Percentiles rank a stretch among this genome's conserved stretches.
These are phyloP conservation scores for Hysterium pulicare DNA, from an alignment of 2,329 filamentous ascomycete genomes.

Conservation along the genomic window DNA sequence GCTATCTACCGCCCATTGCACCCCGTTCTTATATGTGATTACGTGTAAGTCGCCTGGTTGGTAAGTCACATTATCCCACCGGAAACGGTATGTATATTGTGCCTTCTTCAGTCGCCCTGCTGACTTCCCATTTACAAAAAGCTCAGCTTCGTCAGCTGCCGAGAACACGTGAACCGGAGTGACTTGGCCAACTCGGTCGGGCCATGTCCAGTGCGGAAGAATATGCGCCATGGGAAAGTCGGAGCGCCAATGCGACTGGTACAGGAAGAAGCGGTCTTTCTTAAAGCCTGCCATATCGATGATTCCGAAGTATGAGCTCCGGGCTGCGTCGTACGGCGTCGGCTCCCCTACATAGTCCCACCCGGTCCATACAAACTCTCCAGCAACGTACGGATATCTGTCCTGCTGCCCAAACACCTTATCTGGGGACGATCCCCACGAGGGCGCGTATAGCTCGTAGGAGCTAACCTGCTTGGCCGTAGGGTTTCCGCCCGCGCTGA, in stretches of 20 bases:
- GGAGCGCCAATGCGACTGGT: slow-evolving; percentile 53
- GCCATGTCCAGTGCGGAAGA: slow-evolving; percentile 57
- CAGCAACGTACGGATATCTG: slow-evolving; percentile 48
- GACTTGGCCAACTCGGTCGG: slow-evolving; percentile 43
- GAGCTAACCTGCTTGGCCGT: slow-evolving; percentile 41
- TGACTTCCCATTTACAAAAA: slow-evolving; percentile 52
- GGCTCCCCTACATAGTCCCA: slow-evolving; percentile 53
- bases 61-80: slow-evolving; percentile 53
- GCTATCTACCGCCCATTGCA: slow-evolving; percentile 45
- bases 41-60: slow-evolving; percentile 48
- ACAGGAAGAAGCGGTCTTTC: slow-evolving; percentile 56
- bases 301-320: slow-evolving; percentile 56
- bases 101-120: slow-evolving; percentile 40
- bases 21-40: slow-evolving; percentile 48
- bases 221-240: slow-evolving; percentile 51
- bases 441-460: slow-evolving; percentile 52
- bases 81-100: slow-evolving; percentile 46
- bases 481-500: slow-evolving; percentile 39
- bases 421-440: slow-evolving; percentile 50
- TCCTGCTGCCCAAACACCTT: slow-evolving; percentile 54
- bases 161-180: slow-evolving; percentile 57
- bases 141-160: slow-evolving; percentile 52
- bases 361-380: slow-evolving; percentile 54
- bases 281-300: slow-evolving; percentile 57
- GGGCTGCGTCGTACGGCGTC: slow-evolving; percentile 47